These are phyloP conservation scores for Barbarea vulgaris DNA, from an alignment of 345 rosid genomes.

Conservation along the genomic window DNA sequence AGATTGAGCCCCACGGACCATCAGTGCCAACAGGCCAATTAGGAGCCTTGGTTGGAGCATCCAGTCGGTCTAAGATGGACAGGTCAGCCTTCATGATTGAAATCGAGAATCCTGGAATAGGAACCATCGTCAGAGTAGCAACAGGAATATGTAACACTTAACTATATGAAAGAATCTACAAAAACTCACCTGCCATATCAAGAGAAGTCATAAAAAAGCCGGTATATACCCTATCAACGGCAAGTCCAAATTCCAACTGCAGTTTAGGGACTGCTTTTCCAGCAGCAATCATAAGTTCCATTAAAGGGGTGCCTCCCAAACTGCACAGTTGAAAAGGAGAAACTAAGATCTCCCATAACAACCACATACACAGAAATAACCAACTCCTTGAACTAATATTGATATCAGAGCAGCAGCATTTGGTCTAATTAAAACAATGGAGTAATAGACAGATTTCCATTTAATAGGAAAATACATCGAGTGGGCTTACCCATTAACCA, in stretches of 20 bases:
- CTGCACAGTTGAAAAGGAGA: conserved; percentile 44
- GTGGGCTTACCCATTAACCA: conserved; percentile 85
- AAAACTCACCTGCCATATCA: conserved; percentile 92
- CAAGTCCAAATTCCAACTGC: conserved; percentile 94
- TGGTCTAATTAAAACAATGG: too few relatives aligned
- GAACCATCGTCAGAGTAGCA: conserved; percentile 12
- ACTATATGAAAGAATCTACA: conserved; percentile 5
- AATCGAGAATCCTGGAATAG: conserved; percentile 80
- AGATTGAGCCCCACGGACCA: conserved; percentile 53
- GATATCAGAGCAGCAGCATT: too few relatives aligned
- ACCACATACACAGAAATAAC: conserved; percentile 11
- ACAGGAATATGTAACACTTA: conserved; percentile 16
- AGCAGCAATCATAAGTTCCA: conserved; percentile 95
- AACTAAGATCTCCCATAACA: background rate
- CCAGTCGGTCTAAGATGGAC: conserved; percentile 64
- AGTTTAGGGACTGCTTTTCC: conserved; percentile 90
- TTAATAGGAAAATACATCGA: conserved; percentile 5
- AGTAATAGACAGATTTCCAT: conserved; percentile 3
- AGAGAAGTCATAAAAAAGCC: conserved; percentile 98
- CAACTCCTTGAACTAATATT: background rate
- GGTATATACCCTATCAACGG: conserved; percentile 96
- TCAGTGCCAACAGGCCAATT: conserved; percentile 88
- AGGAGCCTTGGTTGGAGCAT: conserved; percentile 95
- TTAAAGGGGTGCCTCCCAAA: conserved; percentile 86
- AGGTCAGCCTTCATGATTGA: conserved; percentile 92